Percentiles rank a stretch among this genome's conserved stretches.
Evolutionary conservation across 345 rosid genomes (phyloP).

Genomic region (Populus ilicifolia): DNA sequence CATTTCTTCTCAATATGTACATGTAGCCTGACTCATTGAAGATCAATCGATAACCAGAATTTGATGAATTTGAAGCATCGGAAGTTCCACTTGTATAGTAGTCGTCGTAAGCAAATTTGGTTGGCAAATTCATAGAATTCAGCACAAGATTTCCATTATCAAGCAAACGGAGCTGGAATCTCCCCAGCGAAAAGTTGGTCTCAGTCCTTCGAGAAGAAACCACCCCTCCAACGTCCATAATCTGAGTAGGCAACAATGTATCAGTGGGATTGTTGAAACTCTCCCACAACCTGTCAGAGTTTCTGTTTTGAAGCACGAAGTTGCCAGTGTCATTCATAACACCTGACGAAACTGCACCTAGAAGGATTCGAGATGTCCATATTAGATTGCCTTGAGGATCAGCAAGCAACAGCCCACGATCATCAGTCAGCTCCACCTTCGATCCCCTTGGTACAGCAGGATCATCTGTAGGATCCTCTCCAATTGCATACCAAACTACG

Average conservation of each 20-base stretch:
- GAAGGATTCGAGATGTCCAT: not conserved
- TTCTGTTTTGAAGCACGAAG: not conserved
- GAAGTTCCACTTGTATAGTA: not conserved
- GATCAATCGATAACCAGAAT: not conserved
- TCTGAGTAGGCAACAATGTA: conserved; percentile 6
- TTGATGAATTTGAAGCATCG: not conserved
- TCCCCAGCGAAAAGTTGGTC: conserved; percentile 4
- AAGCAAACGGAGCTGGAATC: not conserved
- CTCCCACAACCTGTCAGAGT: not conserved
- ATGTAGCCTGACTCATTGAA: conserved; percentile 8
- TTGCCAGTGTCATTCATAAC: not conserved
- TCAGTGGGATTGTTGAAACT: not conserved
- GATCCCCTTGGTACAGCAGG: not conserved
- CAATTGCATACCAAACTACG: not conserved
- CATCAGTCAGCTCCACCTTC: not conserved
- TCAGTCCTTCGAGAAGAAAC: not conserved
- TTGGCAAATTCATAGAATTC: not conserved
- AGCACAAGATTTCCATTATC: not conserved
- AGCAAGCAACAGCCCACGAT: not conserved
- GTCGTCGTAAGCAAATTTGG: not conserved
- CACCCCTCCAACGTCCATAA: not conserved
- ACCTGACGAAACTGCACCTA: not conserved
- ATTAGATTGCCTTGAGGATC: not conserved
- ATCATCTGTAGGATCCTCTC: not conserved
- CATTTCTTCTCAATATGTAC: not conserved